phyloP scores from a whole-genome alignment of 1,284 basidiomycete genomes.

The Ustilago curta region DNA sequence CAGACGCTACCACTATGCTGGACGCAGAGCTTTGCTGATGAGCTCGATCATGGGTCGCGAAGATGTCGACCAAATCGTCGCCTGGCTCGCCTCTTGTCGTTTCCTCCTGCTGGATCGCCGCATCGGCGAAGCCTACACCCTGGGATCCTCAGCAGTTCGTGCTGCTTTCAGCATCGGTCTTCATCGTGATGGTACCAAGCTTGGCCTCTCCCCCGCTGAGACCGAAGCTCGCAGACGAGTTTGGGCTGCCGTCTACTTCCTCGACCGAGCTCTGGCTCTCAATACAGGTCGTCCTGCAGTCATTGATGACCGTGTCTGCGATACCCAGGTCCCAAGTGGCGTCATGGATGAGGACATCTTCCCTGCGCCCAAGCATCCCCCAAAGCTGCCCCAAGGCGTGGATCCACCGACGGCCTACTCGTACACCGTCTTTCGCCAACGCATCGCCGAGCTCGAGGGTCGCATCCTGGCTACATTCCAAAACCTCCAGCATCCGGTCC shows the following conservation, averaged over 20 bases:
- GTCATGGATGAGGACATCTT: constrained; percentile 51
- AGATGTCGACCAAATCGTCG: constrained; percentile 58
- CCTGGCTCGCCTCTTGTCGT: constrained; percentile 51
- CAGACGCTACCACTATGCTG: constrained; percentile 50
- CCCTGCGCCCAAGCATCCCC: constrained; percentile 41
- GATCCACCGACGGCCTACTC: constrained; percentile 48
- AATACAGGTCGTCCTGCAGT: constrained; percentile 59
- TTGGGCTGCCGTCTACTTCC: constrained; percentile 59
- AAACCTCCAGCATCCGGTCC: constrained; percentile 41
- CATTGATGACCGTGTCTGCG: constrained; percentile 60
- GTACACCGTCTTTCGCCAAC: constrained; percentile 52
- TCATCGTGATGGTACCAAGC: constrained; percentile 62
- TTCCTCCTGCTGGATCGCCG: constrained; percentile 61
- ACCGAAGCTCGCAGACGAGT: constrained; percentile 57
- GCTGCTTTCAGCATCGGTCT: constrained; percentile 61
- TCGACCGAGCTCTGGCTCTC: constrained; percentile 53
- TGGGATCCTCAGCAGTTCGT: constrained; percentile 49
- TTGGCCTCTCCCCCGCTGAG: constrained; percentile 49
- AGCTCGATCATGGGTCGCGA: constrained; percentile 56
- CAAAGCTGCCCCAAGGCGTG: constrained; percentile 41
- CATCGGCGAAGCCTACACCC: constrained; percentile 57
- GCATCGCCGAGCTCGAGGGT: constrained; percentile 49
- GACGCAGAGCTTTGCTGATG: constrained; percentile 48
- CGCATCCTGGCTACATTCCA: constrained; percentile 45
- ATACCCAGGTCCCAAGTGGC: constrained; percentile 52